Conservation (phyloP, 2,329 filamentous ascomycete species). For the Leptographium lundbergii region DNA sequence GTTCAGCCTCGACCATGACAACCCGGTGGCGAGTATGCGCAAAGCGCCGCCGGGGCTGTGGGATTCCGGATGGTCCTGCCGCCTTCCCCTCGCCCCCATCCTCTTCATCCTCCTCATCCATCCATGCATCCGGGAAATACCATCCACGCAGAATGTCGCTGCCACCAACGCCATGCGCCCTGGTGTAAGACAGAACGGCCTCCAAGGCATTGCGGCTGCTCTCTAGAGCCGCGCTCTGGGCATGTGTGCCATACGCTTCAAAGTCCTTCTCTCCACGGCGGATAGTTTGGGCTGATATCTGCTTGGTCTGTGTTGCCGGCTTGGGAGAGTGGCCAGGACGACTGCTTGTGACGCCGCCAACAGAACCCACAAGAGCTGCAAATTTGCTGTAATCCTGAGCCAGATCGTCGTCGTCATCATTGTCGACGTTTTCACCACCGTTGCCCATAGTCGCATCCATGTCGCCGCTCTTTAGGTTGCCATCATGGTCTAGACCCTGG, state of each 20-base stretch:
- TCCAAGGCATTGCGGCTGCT: constrained; percentile 81
- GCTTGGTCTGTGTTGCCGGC: constrained; percentile 15
- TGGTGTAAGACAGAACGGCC: constrained; percentile 65
- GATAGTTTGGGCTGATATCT: constrained; percentile 50
- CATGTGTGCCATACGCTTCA: constrained; percentile 76
- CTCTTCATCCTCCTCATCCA: constrained; percentile 14
- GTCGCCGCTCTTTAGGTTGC: not conserved
- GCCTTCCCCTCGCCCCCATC: constrained; percentile 13
- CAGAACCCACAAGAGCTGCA: constrained; percentile 25
- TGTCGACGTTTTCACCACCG: constrained; percentile 8
- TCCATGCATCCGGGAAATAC: constrained; percentile 56
- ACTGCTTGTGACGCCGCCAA: not conserved
- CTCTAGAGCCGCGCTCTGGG: constrained; percentile 67
- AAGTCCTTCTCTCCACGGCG: constrained; percentile 96
- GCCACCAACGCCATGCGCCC: constrained; percentile 43
- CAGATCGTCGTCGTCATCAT: constrained; percentile 28
- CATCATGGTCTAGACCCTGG: not conserved
- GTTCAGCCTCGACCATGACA: constrained; percentile 59
- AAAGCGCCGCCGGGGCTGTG: constrained; percentile 8
- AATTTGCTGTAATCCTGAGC: constrained; percentile 78
- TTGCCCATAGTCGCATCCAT: not conserved
- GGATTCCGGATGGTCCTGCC: not conserved
- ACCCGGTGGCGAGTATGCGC: constrained; percentile 32
- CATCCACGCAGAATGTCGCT: constrained; percentile 43
- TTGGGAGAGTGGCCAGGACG: not conserved